Percentiles rank a stretch among this genome's conserved stretches.
Evolutionary conservation across 2,329 filamentous ascomycete genomes (phyloP).

Genomic region (Sphaerulina vaccinii): DNA sequence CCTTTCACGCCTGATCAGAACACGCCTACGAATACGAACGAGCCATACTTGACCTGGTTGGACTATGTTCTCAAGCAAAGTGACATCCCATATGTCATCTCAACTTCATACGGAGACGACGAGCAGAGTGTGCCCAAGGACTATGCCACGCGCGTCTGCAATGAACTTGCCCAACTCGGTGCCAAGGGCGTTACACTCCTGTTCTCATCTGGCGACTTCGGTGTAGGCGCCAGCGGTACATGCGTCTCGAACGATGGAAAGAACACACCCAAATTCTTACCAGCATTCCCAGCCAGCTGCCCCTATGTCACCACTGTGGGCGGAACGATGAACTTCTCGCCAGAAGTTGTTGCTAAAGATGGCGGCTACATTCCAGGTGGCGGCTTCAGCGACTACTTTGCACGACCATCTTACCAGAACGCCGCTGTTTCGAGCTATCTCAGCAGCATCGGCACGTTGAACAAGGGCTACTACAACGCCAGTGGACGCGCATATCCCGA

Average conservation of each 20-base stretch:
- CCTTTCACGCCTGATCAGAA: constrained; percentile 50
- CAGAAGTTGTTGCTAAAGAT: constrained; percentile 43
- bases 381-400: constrained; percentile 45
- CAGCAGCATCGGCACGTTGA: constrained; percentile 39
- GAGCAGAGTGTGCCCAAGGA: constrained; percentile 61
- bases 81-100: constrained; percentile 60
- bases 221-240: constrained; percentile 48
- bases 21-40: constrained; percentile 55
- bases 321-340: constrained; percentile 41
- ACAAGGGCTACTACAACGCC: constrained; percentile 44
- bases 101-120: constrained; percentile 64
- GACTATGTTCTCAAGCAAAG: constrained; percentile 55
- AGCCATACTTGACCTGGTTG: constrained; percentile 64
- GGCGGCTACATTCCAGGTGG: constrained; percentile 46
- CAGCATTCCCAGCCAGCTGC: constrained; percentile 48
- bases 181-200: constrained; percentile 62
- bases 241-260: constrained; percentile 48
- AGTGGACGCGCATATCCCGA: constrained; percentile 47
- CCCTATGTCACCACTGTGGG: constrained; percentile 49
- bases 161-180: constrained; percentile 62
- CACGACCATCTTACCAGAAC: constrained; percentile 43
- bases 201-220: constrained; percentile 61
- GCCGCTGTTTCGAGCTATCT: constrained; percentile 43
- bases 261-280: constrained; percentile 46
- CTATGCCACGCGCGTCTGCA: constrained; percentile 62